Conservation (phyloP, 306 rosid species). For the Canavalia gladiata region DNA sequence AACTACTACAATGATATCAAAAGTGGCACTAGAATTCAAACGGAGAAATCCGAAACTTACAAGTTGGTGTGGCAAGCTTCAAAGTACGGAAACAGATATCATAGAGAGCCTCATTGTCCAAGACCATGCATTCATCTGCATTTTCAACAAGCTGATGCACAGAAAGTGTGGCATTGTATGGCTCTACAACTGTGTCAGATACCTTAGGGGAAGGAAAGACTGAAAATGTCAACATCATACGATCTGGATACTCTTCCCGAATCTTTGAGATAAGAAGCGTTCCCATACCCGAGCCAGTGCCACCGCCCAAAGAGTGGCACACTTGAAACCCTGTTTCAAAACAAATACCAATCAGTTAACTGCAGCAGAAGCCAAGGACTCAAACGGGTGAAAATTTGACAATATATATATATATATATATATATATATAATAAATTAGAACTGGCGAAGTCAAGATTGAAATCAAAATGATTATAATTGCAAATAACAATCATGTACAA, state of each 20-base stretch:
- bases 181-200: constrained; percentile 92
- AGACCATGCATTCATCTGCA: constrained; percentile 90
- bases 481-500: too few relatives aligned
- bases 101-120: constrained; percentile 89
- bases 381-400: too few relatives aligned
- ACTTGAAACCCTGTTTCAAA: constrained; percentile 66
- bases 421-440: neutral
- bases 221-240: constrained; percentile 77
- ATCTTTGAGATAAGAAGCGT: constrained; percentile 74
- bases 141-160: constrained; percentile 93
- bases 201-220: constrained; percentile 93
- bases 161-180: constrained; percentile 88
- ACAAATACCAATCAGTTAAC: too few relatives aligned
- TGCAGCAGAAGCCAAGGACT: neutral
- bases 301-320: constrained; percentile 76
- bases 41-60: constrained; percentile 52
- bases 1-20: neutral
- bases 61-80: constrained; percentile 83
- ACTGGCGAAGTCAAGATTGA: neutral
- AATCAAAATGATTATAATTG: neutral
- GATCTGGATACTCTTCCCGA: constrained; percentile 73
- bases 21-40: constrained; percentile 26
- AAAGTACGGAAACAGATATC: constrained; percentile 91
- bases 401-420: too few relatives aligned
- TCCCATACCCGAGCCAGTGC: constrained; percentile 82